Base-by-base conservation (phyloP, 352 stramenopile genomes). In the Globisporangium ultimum region DNA sequence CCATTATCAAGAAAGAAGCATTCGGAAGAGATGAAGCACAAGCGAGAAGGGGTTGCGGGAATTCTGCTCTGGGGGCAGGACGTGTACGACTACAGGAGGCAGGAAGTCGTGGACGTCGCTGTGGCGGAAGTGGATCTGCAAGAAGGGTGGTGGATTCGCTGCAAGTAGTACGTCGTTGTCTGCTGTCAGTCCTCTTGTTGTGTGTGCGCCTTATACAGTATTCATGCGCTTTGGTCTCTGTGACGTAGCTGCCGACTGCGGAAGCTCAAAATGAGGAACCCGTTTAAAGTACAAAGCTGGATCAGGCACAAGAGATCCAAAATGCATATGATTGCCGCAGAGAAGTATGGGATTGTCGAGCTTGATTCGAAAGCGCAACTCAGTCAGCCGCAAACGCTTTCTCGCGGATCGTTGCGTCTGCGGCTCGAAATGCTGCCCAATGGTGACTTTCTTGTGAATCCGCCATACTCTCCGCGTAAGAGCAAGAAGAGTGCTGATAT, bases 31-130 rank as follows among this genome's bases (percentile, higher is more conserved):
- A 55, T 41, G 45, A 34, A 32, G 46, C 17, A 10, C 4, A 56
- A 55, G 36, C 46, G 38, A 14, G 2, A n/a, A 24, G 0, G 20
- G 12, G 20, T 47, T 10, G 28, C 28, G 8, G 7, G 28, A 5
- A 36, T 8, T 36, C 28, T 6, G 28, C 7, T 22, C 11, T 90
- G 80, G 80, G 42, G 68, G 14, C 51, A 28, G 6, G 57, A 74
- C 10, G 34, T 88, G 45, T 90, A 84, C 61, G 74, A 90, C 67
- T 84, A 84, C 52, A 63, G 64, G 28, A 46, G 11, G 22, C 56
- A 60, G n/a, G 34, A 43, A 17, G 75, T 90, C 53, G 68, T 64
- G 0, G 76, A 88, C 48, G 45, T 50, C 12, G 70, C 68, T 1
- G 66, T 70, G 47, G 69, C 48, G 0, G 72, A 71, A 17, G 53